phyloP scores from a whole-genome alignment of 495 filamentous ascomycete species.

The Tuber aestivum region DNA sequence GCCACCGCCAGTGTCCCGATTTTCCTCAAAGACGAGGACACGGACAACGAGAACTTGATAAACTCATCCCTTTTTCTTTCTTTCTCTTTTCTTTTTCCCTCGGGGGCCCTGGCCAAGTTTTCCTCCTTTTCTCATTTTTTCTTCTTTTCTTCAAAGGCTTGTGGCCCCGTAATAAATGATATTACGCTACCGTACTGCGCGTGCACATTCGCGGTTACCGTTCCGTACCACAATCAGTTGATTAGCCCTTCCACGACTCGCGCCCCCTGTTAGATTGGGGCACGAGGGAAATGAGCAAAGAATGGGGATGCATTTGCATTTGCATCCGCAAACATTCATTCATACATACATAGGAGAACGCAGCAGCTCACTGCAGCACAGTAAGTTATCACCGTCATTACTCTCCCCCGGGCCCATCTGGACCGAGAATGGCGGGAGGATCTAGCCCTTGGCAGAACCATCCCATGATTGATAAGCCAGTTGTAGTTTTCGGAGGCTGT shows the following conservation, averaged over 20 bases:
- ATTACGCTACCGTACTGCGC: too few relatives aligned
- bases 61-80: neutral
- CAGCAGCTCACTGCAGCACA: neutral
- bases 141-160: neutral
- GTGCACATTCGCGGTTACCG: too few relatives aligned
- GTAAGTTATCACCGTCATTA: neutral
- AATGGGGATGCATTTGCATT: neutral
- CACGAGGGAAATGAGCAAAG: neutral
- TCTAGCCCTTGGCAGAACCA: neutral
- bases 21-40: neutral
- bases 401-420: neutral
- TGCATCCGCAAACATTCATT: neutral
- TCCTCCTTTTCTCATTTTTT: neutral
- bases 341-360: neutral
- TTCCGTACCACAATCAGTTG: neutral
- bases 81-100: too few relatives aligned
- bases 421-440: neutral
- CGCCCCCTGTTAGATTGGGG: neutral
- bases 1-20: neutral
- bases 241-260: neutral
- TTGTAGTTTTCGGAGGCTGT: neutral
- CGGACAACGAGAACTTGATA: neutral
- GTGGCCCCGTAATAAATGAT: neutral
- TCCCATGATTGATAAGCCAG: conserved; percentile 1
- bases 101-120: too few relatives aligned